phyloP scores from a whole-genome alignment of 106 monocot species.

The Dendrobium nobile region DNA sequence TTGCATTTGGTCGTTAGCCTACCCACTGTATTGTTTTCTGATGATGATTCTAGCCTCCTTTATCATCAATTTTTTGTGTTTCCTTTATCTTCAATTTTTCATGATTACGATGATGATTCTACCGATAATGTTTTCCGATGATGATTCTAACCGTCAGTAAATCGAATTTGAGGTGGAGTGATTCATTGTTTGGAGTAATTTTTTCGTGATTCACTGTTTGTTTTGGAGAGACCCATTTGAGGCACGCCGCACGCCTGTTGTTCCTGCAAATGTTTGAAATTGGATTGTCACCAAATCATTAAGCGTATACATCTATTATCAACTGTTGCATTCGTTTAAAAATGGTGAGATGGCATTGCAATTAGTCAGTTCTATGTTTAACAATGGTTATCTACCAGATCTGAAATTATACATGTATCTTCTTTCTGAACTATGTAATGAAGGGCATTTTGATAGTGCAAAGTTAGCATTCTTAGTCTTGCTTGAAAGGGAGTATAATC shows the following conservation, averaged over 20 bases:
- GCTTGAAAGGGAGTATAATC: slow-evolving; percentile 21
- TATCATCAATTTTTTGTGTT: no score
- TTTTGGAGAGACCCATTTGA: no score
- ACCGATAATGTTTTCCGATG: no score
- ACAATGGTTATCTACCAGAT: slow-evolving; percentile 14
- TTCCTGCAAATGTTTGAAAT: slow-evolving; percentile 9
- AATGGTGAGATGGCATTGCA: neutral
- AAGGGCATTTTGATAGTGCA: slow-evolving; percentile 19
- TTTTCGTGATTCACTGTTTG: no score
- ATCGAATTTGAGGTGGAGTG: no score
- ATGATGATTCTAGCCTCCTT: no score
- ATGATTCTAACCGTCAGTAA: no score
- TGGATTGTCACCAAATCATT: slow-evolving; percentile 12
- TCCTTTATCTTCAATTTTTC: no score
- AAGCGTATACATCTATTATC: slow-evolving; percentile 16
- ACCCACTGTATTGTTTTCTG: no score
- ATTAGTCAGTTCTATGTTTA: slow-evolving; percentile 9
- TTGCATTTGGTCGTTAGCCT: no score
- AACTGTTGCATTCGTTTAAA: slow-evolving; percentile 14
- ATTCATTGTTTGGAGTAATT: no score
- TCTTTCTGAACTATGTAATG: slow-evolving; percentile 13
- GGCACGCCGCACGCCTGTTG: slow-evolving; percentile 1
- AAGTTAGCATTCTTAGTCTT: slow-evolving; percentile 1
- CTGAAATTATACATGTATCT: slow-evolving; percentile 11
- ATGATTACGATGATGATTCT: no score